Conservation (phyloP, 2,329 filamentous ascomycete species). For the Colletotrichum sp. region DNA sequence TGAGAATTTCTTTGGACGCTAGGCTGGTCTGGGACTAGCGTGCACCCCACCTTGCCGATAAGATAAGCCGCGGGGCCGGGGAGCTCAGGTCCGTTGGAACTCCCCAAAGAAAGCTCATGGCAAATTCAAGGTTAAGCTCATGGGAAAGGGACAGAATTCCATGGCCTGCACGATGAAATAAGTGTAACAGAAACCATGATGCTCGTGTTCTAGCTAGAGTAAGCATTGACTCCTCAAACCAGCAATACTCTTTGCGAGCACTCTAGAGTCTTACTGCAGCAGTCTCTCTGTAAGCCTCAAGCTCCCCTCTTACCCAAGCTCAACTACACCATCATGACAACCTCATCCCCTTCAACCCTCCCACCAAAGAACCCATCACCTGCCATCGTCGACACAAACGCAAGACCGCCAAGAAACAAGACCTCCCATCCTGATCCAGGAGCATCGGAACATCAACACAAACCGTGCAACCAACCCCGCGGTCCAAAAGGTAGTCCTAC, state of each 20-base stretch:
- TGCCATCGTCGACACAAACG: neutral
- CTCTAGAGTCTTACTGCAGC: neutral
- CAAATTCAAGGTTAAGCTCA: neutral
- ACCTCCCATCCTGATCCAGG: neutral
- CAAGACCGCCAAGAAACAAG: neutral
- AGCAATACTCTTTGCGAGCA: neutral
- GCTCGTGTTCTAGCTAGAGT: neutral
- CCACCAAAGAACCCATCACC: neutral
- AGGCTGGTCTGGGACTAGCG: neutral
- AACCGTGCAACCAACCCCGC: neutral
- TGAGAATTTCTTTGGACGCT: conserved; percentile 20
- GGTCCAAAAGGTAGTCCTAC: neutral
- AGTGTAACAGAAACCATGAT: neutral
- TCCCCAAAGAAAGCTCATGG: neutral
- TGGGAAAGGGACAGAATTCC: neutral
- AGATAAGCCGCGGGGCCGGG: conserved; percentile 20
- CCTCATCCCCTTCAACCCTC: neutral
- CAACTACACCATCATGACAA: neutral
- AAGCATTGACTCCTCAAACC: neutral
- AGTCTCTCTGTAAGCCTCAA: neutral
- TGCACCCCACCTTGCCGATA: conserved; percentile 5
- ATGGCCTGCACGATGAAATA: neutral
- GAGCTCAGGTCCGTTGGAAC: neutral
- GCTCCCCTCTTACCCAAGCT: neutral
- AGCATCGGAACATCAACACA: neutral